Conservation (phyloP, 2,329 filamentous ascomycete species). For the Arthrobotrys musiformis region DNA sequence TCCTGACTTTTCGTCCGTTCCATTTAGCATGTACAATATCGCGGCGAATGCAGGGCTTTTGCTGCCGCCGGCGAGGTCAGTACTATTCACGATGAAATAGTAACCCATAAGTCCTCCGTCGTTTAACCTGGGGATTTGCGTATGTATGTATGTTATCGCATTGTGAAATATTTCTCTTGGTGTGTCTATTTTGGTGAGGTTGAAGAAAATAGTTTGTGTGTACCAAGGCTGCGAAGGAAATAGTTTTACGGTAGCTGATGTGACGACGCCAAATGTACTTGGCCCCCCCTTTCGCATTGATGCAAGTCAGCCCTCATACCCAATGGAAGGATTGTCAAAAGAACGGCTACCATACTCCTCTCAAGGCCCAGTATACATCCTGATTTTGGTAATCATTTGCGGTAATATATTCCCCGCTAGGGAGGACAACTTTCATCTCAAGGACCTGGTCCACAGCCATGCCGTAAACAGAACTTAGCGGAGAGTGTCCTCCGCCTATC, state of each 20-base stretch:
- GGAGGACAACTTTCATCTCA: conserved; percentile 69
- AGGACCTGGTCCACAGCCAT: conserved; percentile 72
- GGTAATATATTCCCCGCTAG: conserved; percentile 65
- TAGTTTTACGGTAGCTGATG: conserved; percentile 11
- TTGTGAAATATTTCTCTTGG: neutral
- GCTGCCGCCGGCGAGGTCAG: neutral
- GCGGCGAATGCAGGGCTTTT: neutral
- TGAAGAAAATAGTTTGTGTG: neutral
- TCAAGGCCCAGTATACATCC: conserved; percentile 66
- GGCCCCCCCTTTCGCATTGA: neutral
- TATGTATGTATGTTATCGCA: conserved; percentile 8
- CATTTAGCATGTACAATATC: conserved; percentile 9
- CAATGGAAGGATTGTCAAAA: neutral
- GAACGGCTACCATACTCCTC: neutral
- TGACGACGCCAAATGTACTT: neutral
- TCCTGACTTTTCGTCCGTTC: neutral
- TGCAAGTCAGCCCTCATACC: neutral
- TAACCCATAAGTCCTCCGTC: conserved; percentile 8
- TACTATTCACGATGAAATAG: conserved; percentile 1
- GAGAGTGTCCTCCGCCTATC: conserved; percentile 68
- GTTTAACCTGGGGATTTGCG: neutral
- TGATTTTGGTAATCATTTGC: conserved; percentile 66
- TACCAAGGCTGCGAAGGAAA: conserved; percentile 1
- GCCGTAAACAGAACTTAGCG: conserved; percentile 69
- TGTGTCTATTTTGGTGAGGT: neutral